Evolutionary conservation across 2,329 filamentous ascomycete species (phyloP), one percentile per base, ranked within the genome.

Genomic region (Pseudogymnoascus sp.): DNA sequence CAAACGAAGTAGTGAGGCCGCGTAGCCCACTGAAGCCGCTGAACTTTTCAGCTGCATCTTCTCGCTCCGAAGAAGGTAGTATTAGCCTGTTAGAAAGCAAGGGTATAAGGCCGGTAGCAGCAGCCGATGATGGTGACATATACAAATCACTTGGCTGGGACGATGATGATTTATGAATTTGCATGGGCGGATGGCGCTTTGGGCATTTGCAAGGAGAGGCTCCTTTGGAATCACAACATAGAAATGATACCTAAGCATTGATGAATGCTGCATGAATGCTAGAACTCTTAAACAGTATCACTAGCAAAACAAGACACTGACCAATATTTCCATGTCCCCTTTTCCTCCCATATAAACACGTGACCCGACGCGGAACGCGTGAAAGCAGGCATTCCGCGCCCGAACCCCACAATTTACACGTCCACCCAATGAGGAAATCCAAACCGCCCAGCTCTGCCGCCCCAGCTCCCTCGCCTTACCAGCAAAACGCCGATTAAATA

Each of bases 11-110:
- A 61, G 66, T 52, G 52, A 61, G 23, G 21, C 19, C 35, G 41
- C 59, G 29, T 21, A 45, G 39, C 45, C 29, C 29, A 45, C 33
- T 45, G 29, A 60, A 31, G 65, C 65, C 37, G 68, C 69, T 33
- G 62, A 69, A 70, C 55, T 62, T 71, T 49, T 63, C 65, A 67
- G 69, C 64, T 66, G 35, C 52, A 35, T 60, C 33, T 39, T 16
- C 41, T 35, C 31, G 11, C 16, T 45, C 29, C 10, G 35, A 37
- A 61, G 64, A 60, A 23, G 29, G 12, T 6, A 11, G 14, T n/a
- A 11, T 10, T n/a, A 11, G n/a, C 16, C n/a, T 55, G 11, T 14
- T 55, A 55, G 49, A 55, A 55, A 26, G n/a, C 29, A 55, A 55
- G 26, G 29, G 8, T 21, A 19, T 33, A 21, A 55, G 33, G 29